Conservation (phyloP, 73 alveolate genomes). For the Tetrahymena elliotti region DNA sequence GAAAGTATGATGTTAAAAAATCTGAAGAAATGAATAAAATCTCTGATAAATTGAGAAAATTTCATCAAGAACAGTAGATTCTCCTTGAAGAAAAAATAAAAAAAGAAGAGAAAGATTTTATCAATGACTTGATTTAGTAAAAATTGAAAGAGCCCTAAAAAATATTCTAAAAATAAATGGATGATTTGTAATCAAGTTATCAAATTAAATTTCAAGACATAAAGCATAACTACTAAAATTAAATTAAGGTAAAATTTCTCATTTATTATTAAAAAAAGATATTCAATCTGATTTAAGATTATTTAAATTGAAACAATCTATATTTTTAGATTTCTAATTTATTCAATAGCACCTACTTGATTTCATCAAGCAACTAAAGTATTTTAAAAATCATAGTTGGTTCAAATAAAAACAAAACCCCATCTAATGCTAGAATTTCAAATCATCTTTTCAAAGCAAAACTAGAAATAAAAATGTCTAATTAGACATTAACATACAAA, state of each 20-base stretch:
- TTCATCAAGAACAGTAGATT: neutral
- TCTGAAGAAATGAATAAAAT: neutral
- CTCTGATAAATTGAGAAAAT: neutral
- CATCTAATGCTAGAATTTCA: no score
- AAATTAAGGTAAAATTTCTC: neutral
- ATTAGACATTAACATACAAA: no score
- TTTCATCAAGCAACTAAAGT: no score
- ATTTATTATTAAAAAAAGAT: no score
- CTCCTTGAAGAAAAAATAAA: neutral
- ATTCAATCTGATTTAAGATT: no score
- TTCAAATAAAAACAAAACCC: no score
- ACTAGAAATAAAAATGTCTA: no score
- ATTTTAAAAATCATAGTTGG: no score
- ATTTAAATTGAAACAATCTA: no score
- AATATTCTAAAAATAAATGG: neutral
- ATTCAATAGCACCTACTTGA: no score
- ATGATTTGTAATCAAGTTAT: neutral
- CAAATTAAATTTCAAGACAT: neutral
- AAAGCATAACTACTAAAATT: neutral
- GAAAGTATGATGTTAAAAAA: neutral
- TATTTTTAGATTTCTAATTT: no score
- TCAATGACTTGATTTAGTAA: neutral
- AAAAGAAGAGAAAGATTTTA: neutral
- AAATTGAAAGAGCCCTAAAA: neutral
- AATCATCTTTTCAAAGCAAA: no score